Percentiles rank a stretch among this genome's conserved stretches.
Conservation (phyloP, 495 filamentous ascomycete species). For the Hypoxylon crocopeplum region DNA sequence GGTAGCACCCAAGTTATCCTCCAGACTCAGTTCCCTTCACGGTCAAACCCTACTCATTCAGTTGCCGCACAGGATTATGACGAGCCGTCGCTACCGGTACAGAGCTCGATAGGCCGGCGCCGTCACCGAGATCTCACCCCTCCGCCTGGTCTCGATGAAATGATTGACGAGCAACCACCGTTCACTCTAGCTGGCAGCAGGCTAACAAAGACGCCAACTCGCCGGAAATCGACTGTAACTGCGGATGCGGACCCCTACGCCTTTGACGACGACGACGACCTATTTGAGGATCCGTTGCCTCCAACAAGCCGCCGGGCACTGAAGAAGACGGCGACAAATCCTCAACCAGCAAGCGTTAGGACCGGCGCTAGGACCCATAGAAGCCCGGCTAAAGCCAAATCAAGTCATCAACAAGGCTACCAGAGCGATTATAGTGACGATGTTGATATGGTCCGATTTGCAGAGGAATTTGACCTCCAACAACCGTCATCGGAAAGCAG, state of each 20-base stretch:
- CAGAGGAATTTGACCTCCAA: slow-evolving; percentile 61
- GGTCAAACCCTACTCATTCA: slow-evolving; percentile 1
- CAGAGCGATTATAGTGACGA: slow-evolving; percentile 72
- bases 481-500: slow-evolving; percentile 40
- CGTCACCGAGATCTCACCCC: slow-evolving; percentile 12
- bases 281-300: slow-evolving; percentile 43
- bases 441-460: slow-evolving; percentile 71
- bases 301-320: slow-evolving; percentile 13
- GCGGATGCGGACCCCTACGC: slow-evolving; percentile 16
- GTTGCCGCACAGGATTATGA: neutral
- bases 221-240: slow-evolving; percentile 8
- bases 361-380: slow-evolving; percentile 14
- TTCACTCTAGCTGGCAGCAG: slow-evolving; percentile 18
- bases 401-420: slow-evolving; percentile 53
- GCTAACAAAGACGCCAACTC: slow-evolving; percentile 6
- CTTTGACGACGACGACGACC: slow-evolving; percentile 44
- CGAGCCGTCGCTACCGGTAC: slow-evolving; percentile 1
- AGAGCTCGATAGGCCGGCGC: slow-evolving; percentile 11
- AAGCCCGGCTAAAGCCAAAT: slow-evolving; percentile 22
- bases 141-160: slow-evolving; percentile 14
- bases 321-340: slow-evolving; percentile 44
- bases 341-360: slow-evolving; percentile 19
- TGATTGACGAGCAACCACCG: slow-evolving; percentile 20
- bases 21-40: slow-evolving; percentile 52
- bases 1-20: slow-evolving; percentile 55